Percentiles rank a stretch among this genome's conserved stretches.
Evolutionary conservation across 2,329 filamentous ascomycete species (phyloP).

Genomic region (Stachybotrys chlorohalonatus): DNA sequence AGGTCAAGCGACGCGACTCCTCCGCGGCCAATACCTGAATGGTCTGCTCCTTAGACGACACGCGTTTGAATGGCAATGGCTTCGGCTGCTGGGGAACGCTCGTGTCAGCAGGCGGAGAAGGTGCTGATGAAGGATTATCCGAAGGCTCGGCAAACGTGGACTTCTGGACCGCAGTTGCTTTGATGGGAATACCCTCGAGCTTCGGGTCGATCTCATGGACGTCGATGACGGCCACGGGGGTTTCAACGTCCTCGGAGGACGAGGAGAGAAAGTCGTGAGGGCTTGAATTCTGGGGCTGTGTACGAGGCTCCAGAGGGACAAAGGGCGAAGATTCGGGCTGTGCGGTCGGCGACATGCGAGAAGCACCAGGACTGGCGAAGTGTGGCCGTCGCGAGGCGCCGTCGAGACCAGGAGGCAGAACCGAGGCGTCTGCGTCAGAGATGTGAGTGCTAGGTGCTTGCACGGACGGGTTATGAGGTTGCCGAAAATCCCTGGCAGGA

Average conservation of each 20-base stretch:
- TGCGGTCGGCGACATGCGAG: slow-evolving; percentile 22
- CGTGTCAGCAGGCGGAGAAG: slow-evolving; percentile 15
- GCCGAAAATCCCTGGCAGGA: neutral
- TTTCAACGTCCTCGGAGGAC: slow-evolving; percentile 18
- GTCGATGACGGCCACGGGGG: slow-evolving; percentile 41
- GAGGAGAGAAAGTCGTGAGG: slow-evolving; percentile 25
- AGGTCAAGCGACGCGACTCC: slow-evolving; percentile 43
- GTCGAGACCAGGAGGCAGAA: slow-evolving; percentile 22
- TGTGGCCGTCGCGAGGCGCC: slow-evolving; percentile 25
- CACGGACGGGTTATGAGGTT: neutral
- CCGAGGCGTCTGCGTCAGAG: slow-evolving; percentile 1
- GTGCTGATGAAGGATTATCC: slow-evolving; percentile 16
- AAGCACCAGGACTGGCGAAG: slow-evolving; percentile 19
- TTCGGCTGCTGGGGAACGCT: slow-evolving; percentile 1
- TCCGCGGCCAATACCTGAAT: slow-evolving; percentile 36
- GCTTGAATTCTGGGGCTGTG: slow-evolving; percentile 27
- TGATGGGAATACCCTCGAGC: slow-evolving; percentile 51
- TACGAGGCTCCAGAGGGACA: slow-evolving; percentile 33
- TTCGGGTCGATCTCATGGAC: slow-evolving; percentile 48
- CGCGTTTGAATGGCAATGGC: slow-evolving; percentile 9
- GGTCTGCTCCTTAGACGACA: slow-evolving; percentile 30
- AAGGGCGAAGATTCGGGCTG: slow-evolving; percentile 27
- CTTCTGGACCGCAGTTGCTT: slow-evolving; percentile 41
- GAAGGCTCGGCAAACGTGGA: slow-evolving; percentile 37
- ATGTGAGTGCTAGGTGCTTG: neutral